A percentile compares a stretch with the other conserved stretches of the same genome.
phyloP scores from a whole-genome alignment of 75 land plant species.

The Isoetes taiwanensis region DNA sequence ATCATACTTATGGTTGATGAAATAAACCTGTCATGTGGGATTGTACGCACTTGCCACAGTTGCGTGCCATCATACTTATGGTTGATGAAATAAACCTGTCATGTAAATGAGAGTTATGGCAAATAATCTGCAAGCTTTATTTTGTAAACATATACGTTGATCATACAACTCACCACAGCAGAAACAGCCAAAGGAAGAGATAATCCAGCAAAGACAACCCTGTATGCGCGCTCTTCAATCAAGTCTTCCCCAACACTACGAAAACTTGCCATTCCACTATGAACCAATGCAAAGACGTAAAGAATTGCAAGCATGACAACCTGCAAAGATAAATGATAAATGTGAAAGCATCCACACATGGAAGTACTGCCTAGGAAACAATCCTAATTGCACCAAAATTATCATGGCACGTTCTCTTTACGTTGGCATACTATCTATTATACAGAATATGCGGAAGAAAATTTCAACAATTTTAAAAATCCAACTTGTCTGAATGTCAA shows the following conservation, averaged over 20 bases:
- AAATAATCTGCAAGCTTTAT: neutral
- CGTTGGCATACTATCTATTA: too few relatives aligned
- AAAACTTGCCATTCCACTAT: constrained; percentile 90
- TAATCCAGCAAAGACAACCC: constrained; percentile 80
- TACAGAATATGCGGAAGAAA: too few relatives aligned
- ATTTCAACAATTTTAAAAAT: too few relatives aligned
- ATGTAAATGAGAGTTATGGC: neutral
- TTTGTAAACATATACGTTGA: too few relatives aligned
- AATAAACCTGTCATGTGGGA: constrained; percentile 57
- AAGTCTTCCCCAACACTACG: constrained; percentile 72
- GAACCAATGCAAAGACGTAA: constrained; percentile 64
- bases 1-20: constrained; percentile 95
- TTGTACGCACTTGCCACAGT: neutral
- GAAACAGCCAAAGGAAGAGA: constrained; percentile 91
- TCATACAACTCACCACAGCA: constrained; percentile 55
- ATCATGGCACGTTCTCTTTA: too few relatives aligned
- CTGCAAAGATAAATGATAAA: too few relatives aligned
- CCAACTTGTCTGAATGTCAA: too few relatives aligned
- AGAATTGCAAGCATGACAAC: constrained; percentile 66
- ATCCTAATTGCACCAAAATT: too few relatives aligned
- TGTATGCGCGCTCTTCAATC: constrained; percentile 76
- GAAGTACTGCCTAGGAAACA: too few relatives aligned
- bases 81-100: neutral
- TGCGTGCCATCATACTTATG: neutral
- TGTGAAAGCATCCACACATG: too few relatives aligned